phyloP scores from a whole-genome alignment of 176 grass and related monocot genomes.

The Metroxylon sagu region DNA sequence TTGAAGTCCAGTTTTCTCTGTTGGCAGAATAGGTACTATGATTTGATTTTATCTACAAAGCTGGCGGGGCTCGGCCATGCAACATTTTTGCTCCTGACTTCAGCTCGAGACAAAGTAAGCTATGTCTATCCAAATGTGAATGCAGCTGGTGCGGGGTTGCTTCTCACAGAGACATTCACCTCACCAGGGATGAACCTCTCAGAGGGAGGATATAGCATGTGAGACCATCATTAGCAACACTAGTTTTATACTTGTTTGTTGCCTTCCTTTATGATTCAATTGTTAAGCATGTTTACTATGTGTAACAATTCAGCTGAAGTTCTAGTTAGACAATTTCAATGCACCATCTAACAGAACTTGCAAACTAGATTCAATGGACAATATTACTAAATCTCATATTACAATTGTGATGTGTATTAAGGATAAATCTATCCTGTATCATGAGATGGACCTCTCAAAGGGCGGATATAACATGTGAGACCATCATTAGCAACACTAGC shows the following conservation, averaged over 20 bases:
- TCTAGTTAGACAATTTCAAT: no score
- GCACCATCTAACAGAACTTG: no score
- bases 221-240: constrained; percentile 1
- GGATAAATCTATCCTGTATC: constrained; percentile 37
- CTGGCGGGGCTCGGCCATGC: constrained; percentile 66
- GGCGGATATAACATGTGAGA: constrained; percentile 72
- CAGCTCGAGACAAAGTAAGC: constrained; percentile 68
- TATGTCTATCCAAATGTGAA: constrained; percentile 91
- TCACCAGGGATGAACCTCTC: constrained; percentile 49
- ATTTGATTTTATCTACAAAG: constrained; percentile 68
- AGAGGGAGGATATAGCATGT: constrained; percentile 77
- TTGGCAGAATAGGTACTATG: constrained; percentile 74
- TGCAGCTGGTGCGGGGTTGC: constrained; percentile 51
- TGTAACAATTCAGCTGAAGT: no score
- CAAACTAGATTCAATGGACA: no score
- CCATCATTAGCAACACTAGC: not conserved
- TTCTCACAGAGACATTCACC: constrained; percentile 60
- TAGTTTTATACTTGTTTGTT: no score
- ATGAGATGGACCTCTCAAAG: constrained; percentile 32
- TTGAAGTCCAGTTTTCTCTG: no score
- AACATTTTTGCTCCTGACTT: constrained; percentile 88
- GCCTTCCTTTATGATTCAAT: no score
- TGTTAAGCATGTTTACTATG: no score
- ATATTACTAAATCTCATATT: no score
- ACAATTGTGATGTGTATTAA: no score